Conservation (phyloP, 2,329 filamentous ascomycete species). For the Bisporella sp. region DNA sequence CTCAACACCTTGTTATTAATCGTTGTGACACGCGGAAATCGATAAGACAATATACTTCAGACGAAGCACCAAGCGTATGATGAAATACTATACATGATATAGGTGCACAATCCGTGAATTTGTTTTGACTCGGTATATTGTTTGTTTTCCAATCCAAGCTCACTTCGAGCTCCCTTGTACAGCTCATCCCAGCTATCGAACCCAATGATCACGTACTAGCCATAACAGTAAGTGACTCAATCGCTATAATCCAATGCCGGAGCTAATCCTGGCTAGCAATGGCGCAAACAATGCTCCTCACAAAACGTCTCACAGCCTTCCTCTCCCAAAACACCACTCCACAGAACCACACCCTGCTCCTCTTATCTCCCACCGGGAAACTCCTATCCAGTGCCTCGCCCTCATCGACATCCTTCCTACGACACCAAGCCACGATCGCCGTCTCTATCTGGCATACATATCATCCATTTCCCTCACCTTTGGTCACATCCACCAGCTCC, state of each 20-base stretch:
- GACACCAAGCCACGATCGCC: constrained; percentile 57
- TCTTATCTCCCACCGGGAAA: constrained; percentile 54
- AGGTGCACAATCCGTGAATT: too few relatives aligned
- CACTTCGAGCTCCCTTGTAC: too few relatives aligned
- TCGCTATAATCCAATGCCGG: too few relatives aligned
- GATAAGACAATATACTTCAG: too few relatives aligned
- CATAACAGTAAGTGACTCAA: too few relatives aligned
- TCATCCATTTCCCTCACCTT: constrained; percentile 29
- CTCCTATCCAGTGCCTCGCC: constrained; percentile 55
- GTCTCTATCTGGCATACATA: constrained; percentile 55
- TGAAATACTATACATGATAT: too few relatives aligned
- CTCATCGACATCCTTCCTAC: constrained; percentile 48
- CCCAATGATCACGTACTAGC: not conserved
- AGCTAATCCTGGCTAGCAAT: constrained; percentile 4
- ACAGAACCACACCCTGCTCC: constrained; percentile 50
- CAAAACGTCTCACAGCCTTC: constrained; percentile 56
- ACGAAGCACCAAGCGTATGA: too few relatives aligned
- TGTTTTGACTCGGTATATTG: too few relatives aligned
- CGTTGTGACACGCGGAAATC: too few relatives aligned
- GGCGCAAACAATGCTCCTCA: constrained; percentile 43
- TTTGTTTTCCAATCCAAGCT: too few relatives aligned
- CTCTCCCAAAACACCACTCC: constrained; percentile 49
- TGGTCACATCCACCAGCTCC: constrained; percentile 36
- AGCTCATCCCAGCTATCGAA: too few relatives aligned
- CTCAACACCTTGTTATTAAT: too few relatives aligned